Evolutionary conservation across 2,329 filamentous ascomycete genomes (phyloP).

Genomic region (Colletotrichum sp.): DNA sequence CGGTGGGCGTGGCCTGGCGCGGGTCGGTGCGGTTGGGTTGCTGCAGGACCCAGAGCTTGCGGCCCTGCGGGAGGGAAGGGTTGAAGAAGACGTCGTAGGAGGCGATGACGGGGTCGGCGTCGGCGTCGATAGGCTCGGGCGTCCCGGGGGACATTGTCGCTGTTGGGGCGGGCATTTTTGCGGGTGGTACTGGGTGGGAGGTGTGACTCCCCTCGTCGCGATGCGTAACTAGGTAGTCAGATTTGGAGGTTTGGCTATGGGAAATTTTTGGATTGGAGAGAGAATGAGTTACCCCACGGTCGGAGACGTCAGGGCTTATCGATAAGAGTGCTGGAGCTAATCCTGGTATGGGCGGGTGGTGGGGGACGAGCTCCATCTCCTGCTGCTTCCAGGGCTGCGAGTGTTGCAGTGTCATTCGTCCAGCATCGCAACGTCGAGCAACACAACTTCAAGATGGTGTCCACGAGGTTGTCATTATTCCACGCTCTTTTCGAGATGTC

Average conservation of each 20-base stretch:
- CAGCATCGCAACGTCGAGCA: background rate
- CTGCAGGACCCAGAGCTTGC: constrained; percentile 82
- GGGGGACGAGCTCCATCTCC: constrained; percentile 1
- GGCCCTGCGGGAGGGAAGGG: constrained; percentile 65
- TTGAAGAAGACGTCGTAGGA: constrained; percentile 90
- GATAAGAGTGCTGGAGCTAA: constrained; percentile 6
- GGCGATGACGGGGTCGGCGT: constrained; percentile 72
- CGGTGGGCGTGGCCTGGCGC: constrained; percentile 63
- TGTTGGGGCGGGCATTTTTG: constrained; percentile 13
- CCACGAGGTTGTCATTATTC: background rate
- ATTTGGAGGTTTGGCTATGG: background rate
- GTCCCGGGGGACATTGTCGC: constrained; percentile 26
- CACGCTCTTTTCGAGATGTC: background rate
- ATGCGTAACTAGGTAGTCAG: background rate
- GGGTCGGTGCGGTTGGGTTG: constrained; percentile 79
- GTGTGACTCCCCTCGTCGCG: background rate
- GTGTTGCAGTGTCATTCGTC: background rate
- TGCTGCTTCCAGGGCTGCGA: rapidly evolving
- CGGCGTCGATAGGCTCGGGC: constrained; percentile 28
- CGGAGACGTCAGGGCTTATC: constrained; percentile 9
- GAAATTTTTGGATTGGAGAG: constrained; percentile 18
- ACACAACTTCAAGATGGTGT: background rate
- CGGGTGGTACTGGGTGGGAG: background rate
- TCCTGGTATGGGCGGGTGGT: background rate
- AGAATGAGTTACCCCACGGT: constrained; percentile 6